Evolutionary conservation across 2,329 filamentous ascomycete genomes (phyloP).

Genomic region (Fusarium sambucinum): DNA sequence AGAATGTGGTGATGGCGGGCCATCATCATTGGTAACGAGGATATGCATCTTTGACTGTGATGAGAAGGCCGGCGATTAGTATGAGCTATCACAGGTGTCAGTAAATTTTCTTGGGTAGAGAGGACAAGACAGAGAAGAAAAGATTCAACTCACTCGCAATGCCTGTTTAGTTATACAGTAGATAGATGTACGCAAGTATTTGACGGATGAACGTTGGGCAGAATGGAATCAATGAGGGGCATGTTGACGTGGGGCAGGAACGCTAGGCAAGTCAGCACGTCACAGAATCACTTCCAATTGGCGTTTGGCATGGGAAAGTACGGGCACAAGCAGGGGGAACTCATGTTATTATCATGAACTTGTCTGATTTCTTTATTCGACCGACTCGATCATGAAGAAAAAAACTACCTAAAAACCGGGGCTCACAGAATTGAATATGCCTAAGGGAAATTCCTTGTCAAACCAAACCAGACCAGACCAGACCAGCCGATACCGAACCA

Average conservation of each 20-base stretch:
- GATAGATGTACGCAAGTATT: constrained; percentile 17
- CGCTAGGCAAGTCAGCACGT: constrained; percentile 45
- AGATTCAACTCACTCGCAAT: constrained; percentile 12
- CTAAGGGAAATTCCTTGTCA: constrained; percentile 29
- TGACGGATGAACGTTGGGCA: constrained; percentile 18
- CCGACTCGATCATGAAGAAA: constrained; percentile 38
- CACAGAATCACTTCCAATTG: constrained; percentile 36
- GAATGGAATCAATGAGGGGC: constrained; percentile 33
- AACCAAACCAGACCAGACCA: constrained; percentile 3
- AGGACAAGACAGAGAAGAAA: neutral
- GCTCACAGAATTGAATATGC: constrained; percentile 35
- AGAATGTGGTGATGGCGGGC: constrained; percentile 80
- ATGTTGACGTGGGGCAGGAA: constrained; percentile 45
- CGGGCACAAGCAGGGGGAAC: constrained; percentile 17
- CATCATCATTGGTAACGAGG: constrained; percentile 82
- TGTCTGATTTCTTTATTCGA: constrained; percentile 31
- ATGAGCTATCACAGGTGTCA: constrained; percentile 9
- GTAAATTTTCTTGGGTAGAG: neutral
- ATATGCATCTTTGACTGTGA: constrained; percentile 65
- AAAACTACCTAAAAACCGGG: constrained; percentile 41
- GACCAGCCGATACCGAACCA: constrained; percentile 18
- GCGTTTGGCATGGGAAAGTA: constrained; percentile 8
- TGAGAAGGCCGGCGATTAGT: neutral
- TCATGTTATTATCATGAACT: constrained; percentile 41
- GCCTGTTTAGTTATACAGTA: constrained; percentile 15